Evolutionary conservation across 2,329 filamentous ascomycete species (phyloP).

Genomic region (Golovinomyces cichoracearum): DNA sequence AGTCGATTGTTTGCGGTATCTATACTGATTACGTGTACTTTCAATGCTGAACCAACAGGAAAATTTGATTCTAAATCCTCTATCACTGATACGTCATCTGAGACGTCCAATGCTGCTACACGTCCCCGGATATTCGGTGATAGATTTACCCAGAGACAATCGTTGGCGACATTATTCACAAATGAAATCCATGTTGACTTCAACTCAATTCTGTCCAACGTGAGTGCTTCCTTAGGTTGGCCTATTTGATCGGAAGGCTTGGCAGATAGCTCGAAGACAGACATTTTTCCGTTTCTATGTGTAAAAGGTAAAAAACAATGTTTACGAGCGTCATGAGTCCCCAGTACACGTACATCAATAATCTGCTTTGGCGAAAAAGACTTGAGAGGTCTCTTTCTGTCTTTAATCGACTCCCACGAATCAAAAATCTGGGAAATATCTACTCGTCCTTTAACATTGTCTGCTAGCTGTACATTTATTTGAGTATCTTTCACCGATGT

Average conservation of each 20-base stretch:
- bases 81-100: slow-evolving; percentile 59
- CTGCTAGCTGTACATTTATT: slow-evolving; percentile 67
- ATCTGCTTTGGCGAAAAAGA: slow-evolving; percentile 46
- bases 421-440: slow-evolving; percentile 82
- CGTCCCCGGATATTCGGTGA: slow-evolving; percentile 70
- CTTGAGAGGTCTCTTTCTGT: slow-evolving; percentile 56
- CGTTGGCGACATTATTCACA: slow-evolving; percentile 64
- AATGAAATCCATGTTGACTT: slow-evolving; percentile 56
- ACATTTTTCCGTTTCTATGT: slow-evolving; percentile 52
- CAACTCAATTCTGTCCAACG: slow-evolving; percentile 43
- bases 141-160: slow-evolving; percentile 71
- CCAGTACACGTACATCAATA: slow-evolving; percentile 52
- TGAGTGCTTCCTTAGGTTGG: slow-evolving; percentile 35
- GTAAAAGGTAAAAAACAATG: slow-evolving; percentile 80
- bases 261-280: slow-evolving; percentile 63
- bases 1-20: slow-evolving; percentile 49
- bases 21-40: slow-evolving; percentile 50
- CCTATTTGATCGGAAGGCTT: slow-evolving; percentile 34
- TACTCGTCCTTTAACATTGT: slow-evolving; percentile 75
- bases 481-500: slow-evolving; percentile 76
- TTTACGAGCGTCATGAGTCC: slow-evolving; percentile 69
- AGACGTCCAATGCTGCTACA: slow-evolving; percentile 57
- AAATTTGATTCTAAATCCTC: slow-evolving; percentile 55
- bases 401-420: slow-evolving; percentile 58
- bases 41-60: slow-evolving; percentile 69